Evolutionary conservation across 1,139 yeast genomes (phyloP).

Genomic region (Sugiyamaella pinicola): DNA sequence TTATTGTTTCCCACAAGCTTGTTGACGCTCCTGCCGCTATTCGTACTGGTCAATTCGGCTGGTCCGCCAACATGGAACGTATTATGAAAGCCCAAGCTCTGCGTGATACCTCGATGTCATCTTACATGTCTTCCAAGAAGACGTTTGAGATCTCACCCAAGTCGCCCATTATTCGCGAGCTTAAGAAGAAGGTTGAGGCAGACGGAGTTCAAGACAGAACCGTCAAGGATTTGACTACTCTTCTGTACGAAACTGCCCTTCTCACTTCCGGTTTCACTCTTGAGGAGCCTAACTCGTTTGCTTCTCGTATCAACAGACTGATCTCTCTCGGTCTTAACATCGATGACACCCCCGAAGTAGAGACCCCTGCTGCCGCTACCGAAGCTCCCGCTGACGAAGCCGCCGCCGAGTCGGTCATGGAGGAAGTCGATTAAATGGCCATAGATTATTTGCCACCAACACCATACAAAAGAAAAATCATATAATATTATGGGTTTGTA

Average conservation of each 20-base stretch:
- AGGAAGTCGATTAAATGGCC: conserved; percentile 87
- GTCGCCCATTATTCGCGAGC: conserved; percentile 92
- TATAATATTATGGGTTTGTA: conserved; percentile 11
- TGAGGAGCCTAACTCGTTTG: conserved; percentile 97
- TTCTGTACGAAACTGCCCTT: conserved; percentile 96
- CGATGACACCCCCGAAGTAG: conserved; percentile 78
- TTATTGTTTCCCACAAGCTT: conserved; percentile 95
- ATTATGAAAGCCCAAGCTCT: conserved; percentile 99
- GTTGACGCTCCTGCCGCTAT: conserved; percentile 99
- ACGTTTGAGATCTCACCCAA: conserved; percentile 98
- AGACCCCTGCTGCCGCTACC: conserved; percentile 50
- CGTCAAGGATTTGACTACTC: conserved; percentile 94
- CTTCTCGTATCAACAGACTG: conserved; percentile 97
- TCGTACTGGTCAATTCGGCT: conserved; percentile 99
- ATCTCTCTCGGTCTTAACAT: conserved; percentile 97
- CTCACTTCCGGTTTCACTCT: conserved; percentile 98
- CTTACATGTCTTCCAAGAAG: conserved; percentile 99
- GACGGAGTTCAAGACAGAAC: conserved; percentile 98
- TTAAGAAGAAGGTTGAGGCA: conserved; percentile 93
- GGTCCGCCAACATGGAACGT: conserved; percentile 99
- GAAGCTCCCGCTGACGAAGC: conserved; percentile 61
- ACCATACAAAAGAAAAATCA: background rate
- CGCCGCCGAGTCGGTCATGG: conserved; percentile 88
- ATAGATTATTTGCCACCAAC: background rate
- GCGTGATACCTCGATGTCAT: conserved; percentile 97